phyloP scores from a whole-genome alignment of 257 asterid species.

The Nicotiana tabacum region DNA sequence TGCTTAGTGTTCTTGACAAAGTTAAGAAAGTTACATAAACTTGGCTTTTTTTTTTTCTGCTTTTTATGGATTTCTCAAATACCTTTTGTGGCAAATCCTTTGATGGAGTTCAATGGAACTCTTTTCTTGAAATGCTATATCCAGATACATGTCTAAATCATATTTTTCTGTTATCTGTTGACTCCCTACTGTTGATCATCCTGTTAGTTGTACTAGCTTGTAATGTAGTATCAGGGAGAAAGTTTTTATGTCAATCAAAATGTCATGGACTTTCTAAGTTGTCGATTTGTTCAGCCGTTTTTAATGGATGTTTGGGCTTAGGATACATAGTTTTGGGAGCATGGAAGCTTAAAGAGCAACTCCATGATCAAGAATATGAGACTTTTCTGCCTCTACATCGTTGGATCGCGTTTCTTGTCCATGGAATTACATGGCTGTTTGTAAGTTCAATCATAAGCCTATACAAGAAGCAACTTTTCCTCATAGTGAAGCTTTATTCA shows the following conservation, averaged over 20 bases:
- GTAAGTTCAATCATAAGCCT: constrained; percentile 4
- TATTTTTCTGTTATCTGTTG: not conserved
- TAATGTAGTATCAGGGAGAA: not conserved
- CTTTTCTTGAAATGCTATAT: too few species aligned
- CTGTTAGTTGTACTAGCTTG: not conserved
- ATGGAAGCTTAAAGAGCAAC: not conserved
- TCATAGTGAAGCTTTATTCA: constrained; percentile 1
- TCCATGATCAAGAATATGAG: not conserved
- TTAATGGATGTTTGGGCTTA: not conserved
- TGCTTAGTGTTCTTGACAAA: not conserved
- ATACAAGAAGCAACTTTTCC: not conserved
- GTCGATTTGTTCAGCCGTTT: not conserved
- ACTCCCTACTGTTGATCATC: not conserved
- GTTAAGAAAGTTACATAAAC: not conserved
- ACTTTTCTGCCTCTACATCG: not conserved
- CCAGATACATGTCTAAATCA: not conserved
- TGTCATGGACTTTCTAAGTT: not conserved
- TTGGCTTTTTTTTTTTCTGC: not conserved
- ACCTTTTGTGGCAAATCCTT: not conserved
- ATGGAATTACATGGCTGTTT: constrained; percentile 21
- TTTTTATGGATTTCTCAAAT: not conserved
- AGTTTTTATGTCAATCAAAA: not conserved
- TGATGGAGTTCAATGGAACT: not conserved
- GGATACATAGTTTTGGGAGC: not conserved
- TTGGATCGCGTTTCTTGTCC: constrained; percentile 3